Evolutionary conservation across 345 rosid species (phyloP).

Genomic region (Lepidium africanum): DNA sequence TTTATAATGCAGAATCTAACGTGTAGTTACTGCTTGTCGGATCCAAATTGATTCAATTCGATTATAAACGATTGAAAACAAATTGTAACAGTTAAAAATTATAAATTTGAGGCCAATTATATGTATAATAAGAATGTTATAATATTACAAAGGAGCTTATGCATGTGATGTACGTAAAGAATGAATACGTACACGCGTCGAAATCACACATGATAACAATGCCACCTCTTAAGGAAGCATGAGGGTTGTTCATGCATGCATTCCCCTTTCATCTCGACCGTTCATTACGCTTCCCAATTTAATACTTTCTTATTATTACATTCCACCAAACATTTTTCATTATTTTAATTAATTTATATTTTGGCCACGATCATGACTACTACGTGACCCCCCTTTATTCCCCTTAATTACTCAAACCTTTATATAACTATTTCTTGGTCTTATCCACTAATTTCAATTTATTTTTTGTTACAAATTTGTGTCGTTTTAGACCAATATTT

Average conservation of each 20-base stretch:
- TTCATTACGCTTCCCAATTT: conserved; percentile 3
- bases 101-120: neutral
- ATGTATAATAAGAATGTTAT: neutral
- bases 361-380: conserved; percentile 11
- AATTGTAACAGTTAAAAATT: neutral
- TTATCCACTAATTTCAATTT: conserved; percentile 5
- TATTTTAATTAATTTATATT: neutral
- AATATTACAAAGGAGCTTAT: conserved; percentile 7
- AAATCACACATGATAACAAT: conserved; percentile 18
- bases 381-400: conserved; percentile 22
- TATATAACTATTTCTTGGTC: neutral
- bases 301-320: neutral
- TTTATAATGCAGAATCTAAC: too few species aligned
- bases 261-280: conserved; percentile 23
- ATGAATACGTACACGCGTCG: conserved; percentile 20
- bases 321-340: conserved; percentile 7
- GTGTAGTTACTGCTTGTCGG: neutral
- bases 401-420: neutral
- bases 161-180: conserved; percentile 25
- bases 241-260: conserved; percentile 30
- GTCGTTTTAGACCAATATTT: neutral
- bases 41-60: neutral
- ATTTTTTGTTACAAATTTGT: neutral
- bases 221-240: conserved; percentile 31
- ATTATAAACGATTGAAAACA: neutral